A percentile compares a stretch with the other conserved stretches of the same genome.
These are phyloP conservation scores for Penicillium ochrochloron DNA, from an alignment of 495 filamentous ascomycete genomes.

Conservation along the genomic window DNA sequence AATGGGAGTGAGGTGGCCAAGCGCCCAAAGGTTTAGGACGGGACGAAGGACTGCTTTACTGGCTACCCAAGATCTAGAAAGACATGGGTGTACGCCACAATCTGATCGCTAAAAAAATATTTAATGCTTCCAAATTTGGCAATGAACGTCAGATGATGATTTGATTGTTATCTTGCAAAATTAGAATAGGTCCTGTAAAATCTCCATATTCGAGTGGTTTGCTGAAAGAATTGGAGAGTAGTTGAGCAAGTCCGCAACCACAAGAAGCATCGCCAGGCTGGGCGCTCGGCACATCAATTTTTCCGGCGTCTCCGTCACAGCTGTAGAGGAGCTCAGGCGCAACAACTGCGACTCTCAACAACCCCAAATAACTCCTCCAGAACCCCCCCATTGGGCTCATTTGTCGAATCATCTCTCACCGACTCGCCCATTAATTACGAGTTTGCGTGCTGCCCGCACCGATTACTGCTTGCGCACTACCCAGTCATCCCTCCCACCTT, in stretches of 20 bases:
- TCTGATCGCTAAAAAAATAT: conserved; percentile 3
- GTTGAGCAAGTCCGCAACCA: neutral
- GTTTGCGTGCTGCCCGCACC: conserved; percentile 11
- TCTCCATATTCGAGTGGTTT: neutral
- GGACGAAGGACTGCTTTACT: neutral
- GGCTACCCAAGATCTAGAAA: neutral
- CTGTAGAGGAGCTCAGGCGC: conserved; percentile 37
- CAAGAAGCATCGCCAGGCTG: neutral
- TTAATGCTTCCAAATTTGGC: neutral
- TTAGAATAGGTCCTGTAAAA: neutral
- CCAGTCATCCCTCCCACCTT: conserved; percentile 20
- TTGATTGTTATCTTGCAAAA: neutral
- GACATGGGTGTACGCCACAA: neutral
- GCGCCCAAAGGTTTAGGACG: conserved; percentile 41
- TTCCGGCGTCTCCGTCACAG: conserved; percentile 41
- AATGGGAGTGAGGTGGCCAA: conserved; percentile 37
- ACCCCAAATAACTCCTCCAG: conserved; percentile 19
- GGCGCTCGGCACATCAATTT: conserved; percentile 36
- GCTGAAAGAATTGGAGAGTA: neutral
- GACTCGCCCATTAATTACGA: neutral
- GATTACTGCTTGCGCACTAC: conserved; percentile 12
- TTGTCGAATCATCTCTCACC: neutral
- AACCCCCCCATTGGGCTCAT: conserved; percentile 6
- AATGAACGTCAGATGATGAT: neutral
- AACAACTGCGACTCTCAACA: conserved; percentile 26